Conservation (phyloP, 148 eudicot genomes). For the Rhododendron vialii region DNA sequence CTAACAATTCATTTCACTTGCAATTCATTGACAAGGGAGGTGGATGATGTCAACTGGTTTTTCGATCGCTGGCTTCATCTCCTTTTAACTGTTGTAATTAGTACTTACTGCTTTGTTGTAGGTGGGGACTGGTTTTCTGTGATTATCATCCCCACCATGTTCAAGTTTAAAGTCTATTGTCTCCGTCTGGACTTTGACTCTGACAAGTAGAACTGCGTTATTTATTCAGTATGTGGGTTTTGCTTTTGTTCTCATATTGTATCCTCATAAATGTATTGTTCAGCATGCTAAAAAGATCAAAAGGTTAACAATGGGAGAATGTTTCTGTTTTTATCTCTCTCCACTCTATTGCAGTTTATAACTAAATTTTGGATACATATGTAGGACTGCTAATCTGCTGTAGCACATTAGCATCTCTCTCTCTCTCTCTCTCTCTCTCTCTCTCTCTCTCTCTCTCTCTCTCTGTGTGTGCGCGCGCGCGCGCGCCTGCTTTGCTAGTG, state of each 20-base stretch:
- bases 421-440: neutral
- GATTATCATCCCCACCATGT: neutral
- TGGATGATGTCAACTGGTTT: neutral
- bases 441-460: neutral
- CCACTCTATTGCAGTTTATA: neutral
- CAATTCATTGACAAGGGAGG: neutral
- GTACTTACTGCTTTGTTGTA: neutral
- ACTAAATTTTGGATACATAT: too few relatives aligned
- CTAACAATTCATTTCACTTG: neutral
- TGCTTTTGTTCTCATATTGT: neutral
- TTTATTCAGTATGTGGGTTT: neutral
- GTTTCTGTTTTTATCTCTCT: neutral
- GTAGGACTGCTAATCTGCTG: too few relatives aligned
- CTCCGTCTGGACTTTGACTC: neutral
- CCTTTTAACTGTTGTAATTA: slow-evolving; percentile 8
- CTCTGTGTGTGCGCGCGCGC: rapidly evolving
- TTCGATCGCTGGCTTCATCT: slow-evolving; percentile 3
- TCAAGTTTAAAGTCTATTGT: neutral
- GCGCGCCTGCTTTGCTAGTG: neutral
- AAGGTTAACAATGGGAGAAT: neutral
- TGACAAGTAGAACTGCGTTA: neutral
- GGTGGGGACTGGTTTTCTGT: neutral
- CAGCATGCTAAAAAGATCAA: neutral
- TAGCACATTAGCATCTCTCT: neutral
- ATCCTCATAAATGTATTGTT: neutral